These are phyloP conservation scores for Enterocytospora artemiae DNA, from an alignment of 371 early-diverging fungal genomes.

Conservation along the genomic window DNA sequence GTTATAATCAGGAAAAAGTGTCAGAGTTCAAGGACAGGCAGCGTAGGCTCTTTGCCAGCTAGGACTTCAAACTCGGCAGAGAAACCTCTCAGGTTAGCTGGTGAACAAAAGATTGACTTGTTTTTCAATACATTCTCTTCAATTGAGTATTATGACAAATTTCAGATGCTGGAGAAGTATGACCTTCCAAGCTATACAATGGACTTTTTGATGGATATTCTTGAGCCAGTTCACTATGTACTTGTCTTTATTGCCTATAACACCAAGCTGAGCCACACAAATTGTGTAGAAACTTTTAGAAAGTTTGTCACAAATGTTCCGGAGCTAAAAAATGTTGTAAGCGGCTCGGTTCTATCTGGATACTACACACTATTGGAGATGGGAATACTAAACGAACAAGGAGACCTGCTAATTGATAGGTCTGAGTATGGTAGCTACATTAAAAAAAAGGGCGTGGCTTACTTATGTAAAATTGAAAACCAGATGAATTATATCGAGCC, in stretches of 20 bases:
- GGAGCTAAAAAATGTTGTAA: slow-evolving; percentile 22
- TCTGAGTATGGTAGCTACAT: slow-evolving; percentile 18
- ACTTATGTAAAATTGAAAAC: slow-evolving; percentile 22
- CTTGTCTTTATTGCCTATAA: slow-evolving; percentile 16
- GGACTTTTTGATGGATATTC: slow-evolving; percentile 9
- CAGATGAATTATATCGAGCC: too few species aligned
- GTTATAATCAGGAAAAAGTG: neutral
- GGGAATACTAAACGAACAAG: slow-evolving; percentile 28
- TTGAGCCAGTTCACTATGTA: slow-evolving; percentile 35
- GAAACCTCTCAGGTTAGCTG: neutral
- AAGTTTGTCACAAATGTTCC: slow-evolving; percentile 16
- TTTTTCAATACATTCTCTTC: slow-evolving; percentile 1
- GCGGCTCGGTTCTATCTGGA: slow-evolving; percentile 5
- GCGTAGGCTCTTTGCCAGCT: neutral
- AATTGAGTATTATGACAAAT: neutral
- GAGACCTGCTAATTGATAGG: slow-evolving; percentile 28
- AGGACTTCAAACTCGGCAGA: neutral
- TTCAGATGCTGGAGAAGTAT: slow-evolving; percentile 14
- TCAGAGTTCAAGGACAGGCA: neutral
- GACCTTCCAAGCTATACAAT: slow-evolving; percentile 20
- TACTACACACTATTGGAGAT: slow-evolving; percentile 35
- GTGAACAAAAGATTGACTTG: neutral
- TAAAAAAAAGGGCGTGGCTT: slow-evolving; percentile 6
- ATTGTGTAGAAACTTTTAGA: slow-evolving; percentile 22
- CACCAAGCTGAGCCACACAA: slow-evolving; percentile 14